Percentiles rank a stretch among this genome's conserved stretches.
Evolutionary conservation across 208 protist genomes (phyloP).

Genomic region (Blechomonas ayalai): DNA sequence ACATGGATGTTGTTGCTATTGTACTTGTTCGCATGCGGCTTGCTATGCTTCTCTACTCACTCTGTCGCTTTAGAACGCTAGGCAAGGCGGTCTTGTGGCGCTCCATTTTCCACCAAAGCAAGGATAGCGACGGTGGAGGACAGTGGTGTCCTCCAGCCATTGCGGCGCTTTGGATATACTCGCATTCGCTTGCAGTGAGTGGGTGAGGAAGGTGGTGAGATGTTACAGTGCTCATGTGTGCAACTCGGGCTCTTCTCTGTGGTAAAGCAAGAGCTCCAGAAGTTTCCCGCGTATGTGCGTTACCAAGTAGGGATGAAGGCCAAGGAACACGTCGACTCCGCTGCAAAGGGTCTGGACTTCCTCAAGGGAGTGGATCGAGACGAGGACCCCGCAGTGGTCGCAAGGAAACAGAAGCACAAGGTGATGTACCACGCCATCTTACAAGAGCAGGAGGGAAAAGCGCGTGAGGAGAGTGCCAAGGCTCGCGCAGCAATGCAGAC

Average conservation of each 20-base stretch:
- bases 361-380: slow-evolving; percentile 35
- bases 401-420: slow-evolving; percentile 46
- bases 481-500: neutral
- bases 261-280: slow-evolving; percentile 34
- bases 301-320: slow-evolving; percentile 14
- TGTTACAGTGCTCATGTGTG: slow-evolving; percentile 22
- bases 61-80: too few species aligned
- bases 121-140: too few species aligned
- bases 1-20: too few species aligned
- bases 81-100: too few species aligned
- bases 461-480: neutral
- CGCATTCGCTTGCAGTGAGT: too few species aligned
- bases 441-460: slow-evolving; percentile 20
- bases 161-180: too few species aligned
- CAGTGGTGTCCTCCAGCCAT: too few species aligned
- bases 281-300: slow-evolving; percentile 30
- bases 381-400: slow-evolving; percentile 21
- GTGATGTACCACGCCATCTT: slow-evolving; percentile 59
- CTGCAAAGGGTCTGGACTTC: slow-evolving; percentile 26
- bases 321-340: slow-evolving; percentile 23
- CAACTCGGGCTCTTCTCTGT: slow-evolving; percentile 25
- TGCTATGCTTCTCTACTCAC: too few species aligned
- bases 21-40: too few species aligned
- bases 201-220: too few species aligned
- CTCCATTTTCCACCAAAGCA: too few species aligned